A percentile compares a stretch with the other conserved stretches of the same genome.
Evolutionary conservation across 108 stramenopile species (phyloP).

Genomic region (Cyclostephanos invisitatus): DNA sequence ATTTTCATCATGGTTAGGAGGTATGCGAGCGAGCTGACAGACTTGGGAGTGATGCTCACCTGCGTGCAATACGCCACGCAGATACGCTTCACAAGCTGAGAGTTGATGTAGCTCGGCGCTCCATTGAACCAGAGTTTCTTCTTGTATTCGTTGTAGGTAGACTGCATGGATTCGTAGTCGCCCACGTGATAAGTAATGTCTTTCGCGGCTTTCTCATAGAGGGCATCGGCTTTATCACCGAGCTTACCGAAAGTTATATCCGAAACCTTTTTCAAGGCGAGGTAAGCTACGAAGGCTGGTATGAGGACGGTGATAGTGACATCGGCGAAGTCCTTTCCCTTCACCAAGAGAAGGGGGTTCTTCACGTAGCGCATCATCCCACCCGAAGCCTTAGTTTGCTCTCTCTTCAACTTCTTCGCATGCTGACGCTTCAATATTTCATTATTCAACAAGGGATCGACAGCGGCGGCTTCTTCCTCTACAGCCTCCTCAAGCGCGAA

Average conservation of each 20-base stretch:
- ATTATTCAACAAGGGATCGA: slow-evolving; percentile 47
- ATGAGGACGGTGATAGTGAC: slow-evolving; percentile 50
- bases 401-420: slow-evolving; percentile 42
- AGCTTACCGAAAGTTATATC: slow-evolving; percentile 43
- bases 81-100: slow-evolving; percentile 56
- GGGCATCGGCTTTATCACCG: slow-evolving; percentile 38
- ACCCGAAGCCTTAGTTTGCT: slow-evolving; percentile 39
- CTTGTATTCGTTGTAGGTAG: slow-evolving; percentile 65
- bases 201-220: slow-evolving; percentile 59
- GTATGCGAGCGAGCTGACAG: slow-evolving; percentile 78
- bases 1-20: slow-evolving; percentile 73
- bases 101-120: slow-evolving; percentile 51
- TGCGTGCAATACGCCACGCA: slow-evolving; percentile 75
- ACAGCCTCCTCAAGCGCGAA: slow-evolving; percentile 32
- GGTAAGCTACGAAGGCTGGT: slow-evolving; percentile 36
- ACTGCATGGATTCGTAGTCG: slow-evolving; percentile 77
- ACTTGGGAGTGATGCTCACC: slow-evolving; percentile 66
- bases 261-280: slow-evolving; percentile 34
- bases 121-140: slow-evolving; percentile 63
- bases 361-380: slow-evolving; percentile 50
- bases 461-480: slow-evolving; percentile 26
- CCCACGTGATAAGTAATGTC: slow-evolving; percentile 87
- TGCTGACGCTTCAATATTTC: slow-evolving; percentile 57
- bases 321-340: slow-evolving; percentile 56
- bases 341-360: slow-evolving; percentile 43